Percentiles rank a stretch among this genome's conserved stretches.
phyloP scores from a whole-genome alignment of 441 rosid species.

The Pelargonium myrrhifolium region DNA sequence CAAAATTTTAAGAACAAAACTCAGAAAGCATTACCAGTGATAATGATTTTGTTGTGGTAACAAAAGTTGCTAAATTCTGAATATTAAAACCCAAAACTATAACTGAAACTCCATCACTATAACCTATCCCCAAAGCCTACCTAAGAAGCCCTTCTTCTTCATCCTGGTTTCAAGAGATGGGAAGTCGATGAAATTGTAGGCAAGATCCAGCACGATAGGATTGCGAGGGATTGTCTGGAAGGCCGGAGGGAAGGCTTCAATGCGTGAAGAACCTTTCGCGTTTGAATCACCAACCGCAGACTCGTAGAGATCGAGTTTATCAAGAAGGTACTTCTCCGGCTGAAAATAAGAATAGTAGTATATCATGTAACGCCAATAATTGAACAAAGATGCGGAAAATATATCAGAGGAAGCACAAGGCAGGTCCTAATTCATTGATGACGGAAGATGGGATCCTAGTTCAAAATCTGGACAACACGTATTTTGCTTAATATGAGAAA shows the following conservation, averaged over 20 bases:
- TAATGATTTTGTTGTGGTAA: neutral
- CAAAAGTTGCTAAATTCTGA: neutral
- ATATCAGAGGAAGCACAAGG: no score
- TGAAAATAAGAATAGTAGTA: slow-evolving; percentile 22
- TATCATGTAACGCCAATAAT: neutral
- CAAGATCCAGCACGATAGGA: slow-evolving; percentile 83
- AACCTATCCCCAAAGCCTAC: slow-evolving; percentile 61
- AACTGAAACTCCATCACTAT: neutral
- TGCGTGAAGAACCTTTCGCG: slow-evolving; percentile 49
- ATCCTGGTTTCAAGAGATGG: slow-evolving; percentile 75
- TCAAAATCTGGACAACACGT: neutral
- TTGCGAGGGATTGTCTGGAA: slow-evolving; percentile 62
- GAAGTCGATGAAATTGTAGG: slow-evolving; percentile 54
- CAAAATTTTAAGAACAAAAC: neutral
- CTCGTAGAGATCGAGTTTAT: slow-evolving; percentile 76
- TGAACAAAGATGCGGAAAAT: neutral
- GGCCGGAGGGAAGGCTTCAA: slow-evolving; percentile 78
- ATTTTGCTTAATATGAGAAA: neutral
- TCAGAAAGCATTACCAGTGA: neutral
- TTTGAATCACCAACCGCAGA: slow-evolving; percentile 66
- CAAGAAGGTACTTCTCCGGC: slow-evolving; percentile 68
- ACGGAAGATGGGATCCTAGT: no score
- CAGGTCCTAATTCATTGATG: neutral
- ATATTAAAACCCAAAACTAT: neutral
- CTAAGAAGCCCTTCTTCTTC: slow-evolving; percentile 79